Evolutionary conservation across 345 rosid genomes (phyloP).

Genomic region (Kernera saxatilis): DNA sequence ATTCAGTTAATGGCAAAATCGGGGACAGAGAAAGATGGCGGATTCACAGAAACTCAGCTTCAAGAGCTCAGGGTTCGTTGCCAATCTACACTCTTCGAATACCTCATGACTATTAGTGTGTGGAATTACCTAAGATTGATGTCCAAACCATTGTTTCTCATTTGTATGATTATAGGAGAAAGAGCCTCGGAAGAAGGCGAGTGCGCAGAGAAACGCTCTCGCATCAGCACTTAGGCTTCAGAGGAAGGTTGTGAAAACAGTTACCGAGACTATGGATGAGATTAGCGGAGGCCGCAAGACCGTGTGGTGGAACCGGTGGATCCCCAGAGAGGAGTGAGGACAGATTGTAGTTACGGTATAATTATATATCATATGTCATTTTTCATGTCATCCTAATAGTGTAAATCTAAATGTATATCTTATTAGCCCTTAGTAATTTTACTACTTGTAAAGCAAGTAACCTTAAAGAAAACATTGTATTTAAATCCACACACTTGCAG

Average conservation of each 20-base stretch:
- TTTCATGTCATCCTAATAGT: neutral
- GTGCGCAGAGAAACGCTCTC: constrained; percentile 60
- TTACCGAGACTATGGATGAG: constrained; percentile 75
- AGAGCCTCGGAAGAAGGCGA: constrained; percentile 57
- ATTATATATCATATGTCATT: neutral
- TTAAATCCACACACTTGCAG: constrained; percentile 12
- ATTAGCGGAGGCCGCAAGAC: constrained; percentile 65
- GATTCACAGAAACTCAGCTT: constrained; percentile 95
- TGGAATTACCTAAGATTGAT: neutral
- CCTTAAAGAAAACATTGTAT: constrained; percentile 11
- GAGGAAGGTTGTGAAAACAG: constrained; percentile 63
- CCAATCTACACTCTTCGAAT: neutral
- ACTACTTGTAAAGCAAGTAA: constrained; percentile 26
- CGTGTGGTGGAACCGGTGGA: constrained; percentile 97
- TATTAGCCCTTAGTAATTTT: constrained; percentile 1
- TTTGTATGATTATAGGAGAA: constrained; percentile 42
- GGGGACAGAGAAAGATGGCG: constrained; percentile 86
- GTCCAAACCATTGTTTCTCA: neutral
- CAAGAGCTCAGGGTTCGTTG: constrained; percentile 66
- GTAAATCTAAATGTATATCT: constrained; percentile 32
- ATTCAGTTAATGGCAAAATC: constrained; percentile 83
- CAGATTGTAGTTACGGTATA: constrained; percentile 17
- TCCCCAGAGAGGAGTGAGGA: constrained; percentile 73
- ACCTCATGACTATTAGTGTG: neutral
- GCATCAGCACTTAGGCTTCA: constrained; percentile 75